Evolutionary conservation across 2,329 filamentous ascomycete species (phyloP).

Genomic region (Cordyceps farinosa): DNA sequence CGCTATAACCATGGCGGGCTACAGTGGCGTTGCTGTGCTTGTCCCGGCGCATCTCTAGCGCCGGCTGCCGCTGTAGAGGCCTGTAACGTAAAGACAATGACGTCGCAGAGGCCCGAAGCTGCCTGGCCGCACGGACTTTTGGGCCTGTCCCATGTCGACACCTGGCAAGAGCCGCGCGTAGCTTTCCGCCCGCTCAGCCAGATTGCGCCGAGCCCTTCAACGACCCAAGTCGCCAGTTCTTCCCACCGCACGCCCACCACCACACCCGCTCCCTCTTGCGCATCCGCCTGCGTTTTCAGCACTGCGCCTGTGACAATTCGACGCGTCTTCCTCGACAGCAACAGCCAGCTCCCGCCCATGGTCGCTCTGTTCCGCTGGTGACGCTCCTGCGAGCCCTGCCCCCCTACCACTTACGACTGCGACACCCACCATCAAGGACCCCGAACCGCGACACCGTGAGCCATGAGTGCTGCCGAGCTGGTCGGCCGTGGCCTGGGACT

Average conservation of each 20-base stretch:
- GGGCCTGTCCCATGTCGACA: background rate
- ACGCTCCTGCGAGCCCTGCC: conserved; percentile 23
- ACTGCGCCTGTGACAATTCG: background rate
- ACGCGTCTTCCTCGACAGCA: background rate
- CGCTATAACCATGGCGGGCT: background rate
- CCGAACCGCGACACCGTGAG: background rate
- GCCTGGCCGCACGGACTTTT: no score
- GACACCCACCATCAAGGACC: background rate
- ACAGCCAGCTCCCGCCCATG: conserved; percentile 19
- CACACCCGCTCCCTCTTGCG: background rate
- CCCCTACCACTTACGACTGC: conserved; percentile 9
- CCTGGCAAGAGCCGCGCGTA: conserved; percentile 1
- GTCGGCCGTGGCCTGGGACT: conserved; percentile 12
- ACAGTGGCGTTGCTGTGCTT: background rate
- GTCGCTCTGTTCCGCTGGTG: conserved; percentile 22
- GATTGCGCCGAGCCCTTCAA: background rate
- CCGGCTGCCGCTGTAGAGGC: background rate
- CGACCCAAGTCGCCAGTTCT: conserved; percentile 11
- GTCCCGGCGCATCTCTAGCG: conserved; percentile 1
- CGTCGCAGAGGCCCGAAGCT: no score
- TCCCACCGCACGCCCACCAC: background rate
- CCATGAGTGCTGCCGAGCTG: conserved; percentile 14
- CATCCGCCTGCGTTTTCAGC: background rate
- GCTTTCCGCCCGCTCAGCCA: background rate
- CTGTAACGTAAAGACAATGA: background rate